These are phyloP conservation scores for Erythrobasidium yunnanense DNA, from an alignment of 768 basidiomycete species.

Conservation along the genomic window DNA sequence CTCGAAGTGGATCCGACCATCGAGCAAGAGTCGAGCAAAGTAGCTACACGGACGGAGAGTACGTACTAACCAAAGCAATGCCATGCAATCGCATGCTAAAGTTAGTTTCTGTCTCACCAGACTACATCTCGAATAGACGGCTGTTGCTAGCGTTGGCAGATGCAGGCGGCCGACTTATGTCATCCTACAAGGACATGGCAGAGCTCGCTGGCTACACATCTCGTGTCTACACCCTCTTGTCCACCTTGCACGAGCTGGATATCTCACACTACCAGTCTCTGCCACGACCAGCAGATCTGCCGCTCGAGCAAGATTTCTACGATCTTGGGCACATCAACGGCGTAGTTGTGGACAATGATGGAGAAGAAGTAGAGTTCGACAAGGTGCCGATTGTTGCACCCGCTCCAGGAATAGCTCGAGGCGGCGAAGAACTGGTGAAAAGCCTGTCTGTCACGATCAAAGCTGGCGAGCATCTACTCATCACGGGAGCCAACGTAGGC, in stretches of 20 bases:
- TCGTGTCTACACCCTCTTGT: conserved; percentile 74
- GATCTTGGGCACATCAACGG: conserved; percentile 61
- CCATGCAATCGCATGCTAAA: too few species aligned
- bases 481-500: conserved; percentile 58
- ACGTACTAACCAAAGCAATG: too few species aligned
- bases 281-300: conserved; percentile 46
- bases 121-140: conserved; percentile 86
- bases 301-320: conserved; percentile 47
- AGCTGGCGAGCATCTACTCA: conserved; percentile 74
- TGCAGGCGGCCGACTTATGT: conserved; percentile 90
- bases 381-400: conserved; percentile 45
- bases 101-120: too few species aligned
- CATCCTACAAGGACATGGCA: conserved; percentile 86
- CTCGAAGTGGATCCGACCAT: background rate
- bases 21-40: conserved; percentile 32
- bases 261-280: conserved; percentile 42
- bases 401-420: conserved; percentile 42
- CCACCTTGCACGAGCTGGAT: conserved; percentile 66
- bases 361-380: background rate
- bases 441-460: conserved; percentile 56
- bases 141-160: conserved; percentile 89
- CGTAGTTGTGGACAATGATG: conserved; percentile 9
- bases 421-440: conserved; percentile 53
- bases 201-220: conserved; percentile 90
- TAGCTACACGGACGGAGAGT: conserved; percentile 49